phyloP scores from a whole-genome alignment of 2,329 filamentous ascomycete genomes.

The Chaetomium sp. region DNA sequence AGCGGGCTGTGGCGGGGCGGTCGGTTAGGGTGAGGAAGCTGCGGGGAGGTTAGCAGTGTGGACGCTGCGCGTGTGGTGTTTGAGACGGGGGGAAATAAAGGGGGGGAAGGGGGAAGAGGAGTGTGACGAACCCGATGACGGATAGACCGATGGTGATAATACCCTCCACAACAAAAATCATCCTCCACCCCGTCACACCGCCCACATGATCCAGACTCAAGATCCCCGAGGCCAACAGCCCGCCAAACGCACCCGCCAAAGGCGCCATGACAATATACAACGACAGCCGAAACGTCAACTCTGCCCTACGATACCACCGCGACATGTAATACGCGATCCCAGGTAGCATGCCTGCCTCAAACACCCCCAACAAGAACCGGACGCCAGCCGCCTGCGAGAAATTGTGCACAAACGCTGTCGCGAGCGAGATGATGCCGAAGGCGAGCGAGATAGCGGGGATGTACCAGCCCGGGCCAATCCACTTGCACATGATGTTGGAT shows the following conservation, averaged over 20 bases:
- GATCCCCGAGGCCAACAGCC: slow-evolving; percentile 55
- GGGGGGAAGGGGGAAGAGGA: no score
- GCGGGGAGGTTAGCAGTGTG: not conserved
- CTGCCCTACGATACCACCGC: slow-evolving; percentile 55
- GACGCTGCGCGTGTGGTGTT: no score
- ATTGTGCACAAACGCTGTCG: slow-evolving; percentile 51
- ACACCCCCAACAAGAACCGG: slow-evolving; percentile 51
- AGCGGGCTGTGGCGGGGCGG: slow-evolving; percentile 57
- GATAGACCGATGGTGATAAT: slow-evolving; percentile 49
- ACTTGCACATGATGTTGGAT: slow-evolving; percentile 54
- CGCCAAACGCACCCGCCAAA: slow-evolving; percentile 59
- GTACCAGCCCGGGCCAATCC: slow-evolving; percentile 57
- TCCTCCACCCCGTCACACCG: slow-evolving; percentile 52
- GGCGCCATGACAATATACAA: slow-evolving; percentile 60
- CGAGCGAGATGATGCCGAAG: slow-evolving; percentile 51
- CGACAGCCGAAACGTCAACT: slow-evolving; percentile 54
- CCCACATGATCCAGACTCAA: slow-evolving; percentile 53
- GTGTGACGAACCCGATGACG: slow-evolving; percentile 33
- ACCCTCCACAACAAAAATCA: slow-evolving; percentile 69
- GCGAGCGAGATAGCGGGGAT: slow-evolving; percentile 49
- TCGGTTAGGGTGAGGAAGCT: slow-evolving; percentile 58
- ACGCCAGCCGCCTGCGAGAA: slow-evolving; percentile 42
- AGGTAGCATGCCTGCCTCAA: slow-evolving; percentile 59
- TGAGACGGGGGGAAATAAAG: no score
- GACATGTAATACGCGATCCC: slow-evolving; percentile 56